Evolutionary conservation across 495 filamentous ascomycete species (phyloP).

Genomic region (Elaphomyces granulatus): DNA sequence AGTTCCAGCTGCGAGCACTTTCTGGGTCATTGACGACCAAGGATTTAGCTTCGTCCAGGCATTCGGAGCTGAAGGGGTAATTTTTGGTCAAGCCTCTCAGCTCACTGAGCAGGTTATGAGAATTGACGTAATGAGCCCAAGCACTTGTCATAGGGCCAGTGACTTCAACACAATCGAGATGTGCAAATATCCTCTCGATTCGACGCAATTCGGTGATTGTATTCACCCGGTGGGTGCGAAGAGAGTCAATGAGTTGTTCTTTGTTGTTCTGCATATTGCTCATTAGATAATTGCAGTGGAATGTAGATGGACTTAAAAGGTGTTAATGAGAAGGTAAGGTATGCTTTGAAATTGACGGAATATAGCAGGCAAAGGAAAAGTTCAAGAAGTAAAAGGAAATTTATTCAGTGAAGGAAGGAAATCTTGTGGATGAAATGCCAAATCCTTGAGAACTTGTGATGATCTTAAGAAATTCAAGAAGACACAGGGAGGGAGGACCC

Average conservation of each 20-base stretch:
- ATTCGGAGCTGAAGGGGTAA: constrained; percentile 58
- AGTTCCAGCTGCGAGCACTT: constrained; percentile 60
- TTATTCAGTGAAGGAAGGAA: no score
- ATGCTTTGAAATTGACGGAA: not conserved
- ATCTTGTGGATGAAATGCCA: no score
- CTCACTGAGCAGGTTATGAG: constrained; percentile 59
- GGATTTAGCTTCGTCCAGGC: constrained; percentile 51
- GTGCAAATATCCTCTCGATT: constrained; percentile 50
- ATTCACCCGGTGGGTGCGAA: constrained; percentile 52
- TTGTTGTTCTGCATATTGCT: constrained; percentile 31
- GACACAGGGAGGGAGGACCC: no score
- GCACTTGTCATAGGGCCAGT: constrained; percentile 53
- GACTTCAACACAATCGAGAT: constrained; percentile 39
- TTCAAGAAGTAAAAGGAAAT: no score
- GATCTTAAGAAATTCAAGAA: no score
- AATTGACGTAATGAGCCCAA: constrained; percentile 61
- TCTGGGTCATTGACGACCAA: constrained; percentile 49
- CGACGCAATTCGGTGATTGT: constrained; percentile 62
- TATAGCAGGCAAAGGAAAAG: no score
- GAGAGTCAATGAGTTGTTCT: constrained; percentile 33
- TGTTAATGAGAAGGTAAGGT: constrained; percentile 1
- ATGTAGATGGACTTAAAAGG: not conserved
- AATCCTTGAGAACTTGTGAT: no score
- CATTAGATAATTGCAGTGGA: no score
- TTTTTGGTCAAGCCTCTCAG: constrained; percentile 51